Evolutionary conservation across 768 basidiomycete genomes (phyloP), one percentile per base, ranked within the genome.

Genomic region (Dioszegia aurantiaca): DNA sequence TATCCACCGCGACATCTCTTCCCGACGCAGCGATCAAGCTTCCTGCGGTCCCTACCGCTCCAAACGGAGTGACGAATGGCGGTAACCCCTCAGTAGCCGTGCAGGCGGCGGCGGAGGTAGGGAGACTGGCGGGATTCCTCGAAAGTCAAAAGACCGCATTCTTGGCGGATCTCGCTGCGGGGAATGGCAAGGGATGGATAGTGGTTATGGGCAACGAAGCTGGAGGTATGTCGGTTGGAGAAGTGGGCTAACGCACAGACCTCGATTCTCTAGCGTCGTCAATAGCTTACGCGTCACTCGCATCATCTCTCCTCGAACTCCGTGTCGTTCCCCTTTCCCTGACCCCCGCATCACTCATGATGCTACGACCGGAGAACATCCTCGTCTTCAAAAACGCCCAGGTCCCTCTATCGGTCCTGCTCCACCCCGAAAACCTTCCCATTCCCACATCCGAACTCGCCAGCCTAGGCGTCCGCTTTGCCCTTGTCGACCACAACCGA

Each of bases 151-250:
- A 88, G 72, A 69, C 78, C 24, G 77, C 72, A 24, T 95, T 88
- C 68, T 75, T 92, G 21, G 70, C 67, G 17, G 87, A 85, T 47
- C 66, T 85, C 17, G 70, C 78, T 24, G 77, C 77, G 1, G 79
- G 79, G 0, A 80, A 81, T 39, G 82, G 79, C 0, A 63, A 73
- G 5, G 82, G 84, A 45, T 98, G 92, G 93, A 87, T 84, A 0
- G 80, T 95, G 4, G 87, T 86, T 0, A 89, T 92, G 86, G 93
- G 94, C 0, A 99, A 99, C 74, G 94, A 98, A 77, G 90, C 94
- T 14, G 93, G 93, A 69, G 94, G 94, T 93, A 19, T 59, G 77
- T 67, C 19, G 9, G 24, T 8, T 3, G 36, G 31, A 73, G 19
- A 42, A 26, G 36, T 30, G 10, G 14, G 26, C 48, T 27, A 4